Evolutionary conservation across 768 basidiomycete genomes (phyloP), one percentile per base, ranked within the genome.

Genomic region (Tricholoma matsutake): DNA sequence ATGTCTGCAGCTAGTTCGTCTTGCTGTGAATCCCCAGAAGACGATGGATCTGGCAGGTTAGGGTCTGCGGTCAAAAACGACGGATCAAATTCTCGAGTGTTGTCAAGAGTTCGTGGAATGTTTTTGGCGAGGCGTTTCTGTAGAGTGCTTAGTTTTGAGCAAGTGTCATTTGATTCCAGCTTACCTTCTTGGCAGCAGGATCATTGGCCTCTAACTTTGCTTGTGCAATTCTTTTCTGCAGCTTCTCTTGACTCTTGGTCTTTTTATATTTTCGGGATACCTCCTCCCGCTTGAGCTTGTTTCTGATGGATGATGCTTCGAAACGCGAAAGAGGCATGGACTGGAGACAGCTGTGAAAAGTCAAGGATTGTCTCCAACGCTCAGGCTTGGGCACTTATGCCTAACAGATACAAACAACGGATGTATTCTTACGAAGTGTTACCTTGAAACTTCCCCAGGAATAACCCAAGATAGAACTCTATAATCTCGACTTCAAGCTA

Each of bases 101-200:
- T 98, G 70, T 99, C 97, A 22, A 98, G 84, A 0, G 97, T 99
- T 49, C 84, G 83, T 0, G 96, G 96, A 9, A 96, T 81, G 78
- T 97, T 97, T 67, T 90, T 85, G 6, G 84, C 82, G 22, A 92
- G 76, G 59, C 95, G 86, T 86, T 88, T 88, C 94, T 96, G 60
- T 10, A 10, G 47, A 34, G 41, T 31, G 22, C 10, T 11, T 28
- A 13, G 65, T 32, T 25, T 64, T 10, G 58, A 10, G 45, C 53
- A 4, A 14, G 22, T 16, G 29, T 22, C 47, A 28, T 20, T 20
- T 18, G 3, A 7, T 1, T 47, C 1, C 5, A 41, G 25, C 16
- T 29, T 54, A 93, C 94, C 79, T 89, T 88, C 76, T 92, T 94
- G 18, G 83, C 79, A 57, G 84, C 81, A 28, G 91, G 93, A 71